phyloP scores from a whole-genome alignment of 2,329 filamentous ascomycete genomes.

The Arthrobotrys megalospora region DNA sequence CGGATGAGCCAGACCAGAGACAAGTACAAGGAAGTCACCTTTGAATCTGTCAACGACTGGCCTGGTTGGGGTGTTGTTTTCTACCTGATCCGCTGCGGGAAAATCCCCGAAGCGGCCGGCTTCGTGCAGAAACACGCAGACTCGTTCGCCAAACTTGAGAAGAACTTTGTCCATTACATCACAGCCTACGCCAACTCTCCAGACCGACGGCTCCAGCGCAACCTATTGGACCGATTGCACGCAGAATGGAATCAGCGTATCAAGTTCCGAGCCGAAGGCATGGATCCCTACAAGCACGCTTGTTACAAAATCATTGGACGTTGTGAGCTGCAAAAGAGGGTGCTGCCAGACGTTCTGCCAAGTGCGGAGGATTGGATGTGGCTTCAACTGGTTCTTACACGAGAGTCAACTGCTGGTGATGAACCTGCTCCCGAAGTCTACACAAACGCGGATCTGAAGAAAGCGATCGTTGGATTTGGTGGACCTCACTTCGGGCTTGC shows the following conservation, averaged over 20 bases:
- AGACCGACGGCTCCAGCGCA: slow-evolving; percentile 82
- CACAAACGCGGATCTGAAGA: slow-evolving; percentile 78
- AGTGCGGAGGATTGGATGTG: slow-evolving; percentile 81
- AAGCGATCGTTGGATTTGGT: slow-evolving; percentile 88
- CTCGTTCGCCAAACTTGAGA: slow-evolving; percentile 90
- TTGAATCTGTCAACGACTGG: slow-evolving; percentile 64
- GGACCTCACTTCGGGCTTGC: slow-evolving; percentile 87
- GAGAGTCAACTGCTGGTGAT: slow-evolving; percentile 76
- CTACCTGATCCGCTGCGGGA: slow-evolving; percentile 87
- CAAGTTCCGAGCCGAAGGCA: slow-evolving; percentile 85
- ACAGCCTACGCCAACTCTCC: slow-evolving; percentile 80
- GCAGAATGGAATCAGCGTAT: slow-evolving; percentile 89
- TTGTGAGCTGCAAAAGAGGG: slow-evolving; percentile 77
- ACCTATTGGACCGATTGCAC: slow-evolving; percentile 87
- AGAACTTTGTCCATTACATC: slow-evolving; percentile 90
- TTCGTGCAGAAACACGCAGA: slow-evolving; percentile 86
- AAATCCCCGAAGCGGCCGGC: slow-evolving; percentile 84
- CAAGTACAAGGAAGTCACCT: slow-evolving; percentile 63
- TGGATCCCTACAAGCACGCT: slow-evolving; percentile 95
- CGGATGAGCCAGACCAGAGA: slow-evolving; percentile 62
- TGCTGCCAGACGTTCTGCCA: slow-evolving; percentile 75
- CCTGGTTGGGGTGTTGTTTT: slow-evolving; percentile 87
- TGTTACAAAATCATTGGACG: slow-evolving; percentile 98
- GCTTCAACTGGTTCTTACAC: slow-evolving; percentile 79
- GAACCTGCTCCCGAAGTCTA: slow-evolving; percentile 78